Evolutionary conservation across 495 filamentous ascomycete species (phyloP).

Genomic region (Aspergillus ellipticus): DNA sequence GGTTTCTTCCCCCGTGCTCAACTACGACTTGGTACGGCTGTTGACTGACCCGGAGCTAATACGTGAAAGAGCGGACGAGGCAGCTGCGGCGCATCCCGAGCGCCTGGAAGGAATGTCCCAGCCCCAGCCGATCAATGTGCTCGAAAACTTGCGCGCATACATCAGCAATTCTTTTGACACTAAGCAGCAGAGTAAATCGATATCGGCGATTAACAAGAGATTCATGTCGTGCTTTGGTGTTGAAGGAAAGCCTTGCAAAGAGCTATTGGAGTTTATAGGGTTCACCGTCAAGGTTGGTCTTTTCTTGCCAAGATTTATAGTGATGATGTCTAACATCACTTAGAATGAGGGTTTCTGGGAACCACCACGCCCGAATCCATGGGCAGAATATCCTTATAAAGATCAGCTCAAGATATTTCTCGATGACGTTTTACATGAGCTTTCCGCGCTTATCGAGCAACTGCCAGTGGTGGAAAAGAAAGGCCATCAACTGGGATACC

Average conservation of each 20-base stretch:
- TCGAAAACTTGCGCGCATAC: slow-evolving; percentile 58
- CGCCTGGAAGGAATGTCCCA: slow-evolving; percentile 52
- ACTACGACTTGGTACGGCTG: slow-evolving; percentile 42
- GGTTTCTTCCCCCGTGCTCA: slow-evolving; percentile 52
- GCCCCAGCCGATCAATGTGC: slow-evolving; percentile 45
- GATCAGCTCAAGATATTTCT: slow-evolving; percentile 46
- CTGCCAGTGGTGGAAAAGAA: slow-evolving; percentile 44
- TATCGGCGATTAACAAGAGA: slow-evolving; percentile 66
- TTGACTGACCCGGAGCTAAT: slow-evolving; percentile 56
- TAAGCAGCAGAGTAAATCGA: slow-evolving; percentile 43
- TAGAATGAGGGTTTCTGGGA: slow-evolving; percentile 42
- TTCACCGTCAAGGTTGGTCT: slow-evolving; percentile 47
- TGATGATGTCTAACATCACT: slow-evolving; percentile 13
- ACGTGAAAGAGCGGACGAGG: slow-evolving; percentile 47
- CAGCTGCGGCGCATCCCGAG: slow-evolving; percentile 53
- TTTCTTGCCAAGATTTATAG: background rate
- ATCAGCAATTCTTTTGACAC: slow-evolving; percentile 56
- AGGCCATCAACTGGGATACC: slow-evolving; percentile 27
- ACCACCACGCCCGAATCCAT: slow-evolving; percentile 39
- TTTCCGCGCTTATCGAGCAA: slow-evolving; percentile 42
- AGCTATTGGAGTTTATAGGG: slow-evolving; percentile 59
- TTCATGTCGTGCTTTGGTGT: slow-evolving; percentile 66
- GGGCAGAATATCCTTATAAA: slow-evolving; percentile 37
- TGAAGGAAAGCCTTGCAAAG: slow-evolving; percentile 51
- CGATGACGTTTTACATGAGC: slow-evolving; percentile 54